Conservation (phyloP, 1,139 yeast species). For the Yamadazyma mexicana region DNA sequence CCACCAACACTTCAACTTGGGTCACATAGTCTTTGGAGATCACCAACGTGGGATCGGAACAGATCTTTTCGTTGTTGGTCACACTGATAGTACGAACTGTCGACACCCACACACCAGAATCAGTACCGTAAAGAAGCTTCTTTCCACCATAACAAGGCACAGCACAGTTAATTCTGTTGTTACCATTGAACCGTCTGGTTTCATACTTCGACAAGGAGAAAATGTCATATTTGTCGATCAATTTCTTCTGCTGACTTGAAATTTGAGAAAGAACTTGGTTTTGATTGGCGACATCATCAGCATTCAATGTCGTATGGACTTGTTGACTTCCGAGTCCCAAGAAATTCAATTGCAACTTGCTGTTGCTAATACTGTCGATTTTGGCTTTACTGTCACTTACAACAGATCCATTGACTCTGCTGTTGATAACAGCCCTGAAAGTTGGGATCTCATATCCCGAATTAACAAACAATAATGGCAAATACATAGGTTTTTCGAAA, state of each 20-base stretch:
- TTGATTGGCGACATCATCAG: constrained; percentile 61
- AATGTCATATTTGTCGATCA: constrained; percentile 73
- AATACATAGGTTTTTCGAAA: constrained; percentile 88
- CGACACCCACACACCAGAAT: constrained; percentile 84
- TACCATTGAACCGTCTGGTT: constrained; percentile 70
- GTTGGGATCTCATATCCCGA: constrained; percentile 78
- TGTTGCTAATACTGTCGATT: constrained; percentile 27
- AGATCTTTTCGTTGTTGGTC: constrained; percentile 47
- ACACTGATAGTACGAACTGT: constrained; percentile 51
- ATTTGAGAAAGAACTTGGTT: constrained; percentile 80
- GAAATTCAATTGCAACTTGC: constrained; percentile 50
- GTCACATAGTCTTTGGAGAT: constrained; percentile 76
- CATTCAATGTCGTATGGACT: constrained; percentile 45
- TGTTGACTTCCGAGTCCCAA: constrained; percentile 47
- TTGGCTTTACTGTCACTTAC: constrained; percentile 40
- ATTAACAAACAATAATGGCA: constrained; percentile 76
- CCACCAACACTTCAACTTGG: constrained; percentile 90
- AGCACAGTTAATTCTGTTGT: constrained; percentile 81
- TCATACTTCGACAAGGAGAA: constrained; percentile 75
- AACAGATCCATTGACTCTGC: constrained; percentile 38
- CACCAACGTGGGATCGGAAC: constrained; percentile 76
- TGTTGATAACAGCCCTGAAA: constrained; percentile 45
- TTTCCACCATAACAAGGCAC: constrained; percentile 96
- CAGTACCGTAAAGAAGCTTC: constrained; percentile 86
- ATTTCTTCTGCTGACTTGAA: constrained; percentile 71